Percentiles rank a stretch among this genome's conserved stretches.
Evolutionary conservation across 1,284 basidiomycete species (phyloP).

Genomic region (Sanghuangporus baumii): DNA sequence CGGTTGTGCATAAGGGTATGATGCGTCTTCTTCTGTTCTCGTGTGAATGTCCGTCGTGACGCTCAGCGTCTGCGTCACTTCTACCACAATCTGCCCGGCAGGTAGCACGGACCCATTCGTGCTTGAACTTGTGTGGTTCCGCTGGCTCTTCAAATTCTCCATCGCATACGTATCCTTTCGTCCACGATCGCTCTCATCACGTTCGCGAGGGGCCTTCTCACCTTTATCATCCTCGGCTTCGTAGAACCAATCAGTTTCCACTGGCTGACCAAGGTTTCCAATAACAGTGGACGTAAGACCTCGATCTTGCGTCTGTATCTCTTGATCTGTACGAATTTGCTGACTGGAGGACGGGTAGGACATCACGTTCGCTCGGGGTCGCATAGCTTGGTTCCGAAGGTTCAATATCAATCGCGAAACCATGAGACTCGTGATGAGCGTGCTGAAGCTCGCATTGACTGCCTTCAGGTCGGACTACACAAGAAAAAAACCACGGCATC

Average conservation of each 20-base stretch:
- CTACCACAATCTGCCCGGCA: conserved; percentile 10
- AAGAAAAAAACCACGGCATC: background rate
- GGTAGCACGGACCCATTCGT: background rate
- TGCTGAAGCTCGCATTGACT: conserved; percentile 16
- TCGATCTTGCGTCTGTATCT: background rate
- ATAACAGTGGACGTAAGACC: conserved; percentile 12
- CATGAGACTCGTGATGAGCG: conserved; percentile 17
- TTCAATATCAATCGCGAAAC: conserved; percentile 15
- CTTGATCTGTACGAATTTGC: background rate
- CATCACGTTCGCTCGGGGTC: background rate
- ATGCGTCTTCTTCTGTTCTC: background rate
- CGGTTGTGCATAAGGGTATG: background rate
- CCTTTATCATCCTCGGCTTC: background rate
- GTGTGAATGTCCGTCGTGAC: conserved; percentile 8
- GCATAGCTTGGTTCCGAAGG: conserved; percentile 11
- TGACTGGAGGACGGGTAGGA: background rate
- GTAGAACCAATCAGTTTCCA: conserved; percentile 8
- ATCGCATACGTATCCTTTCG: background rate
- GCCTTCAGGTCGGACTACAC: conserved; percentile 12
- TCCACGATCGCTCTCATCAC: background rate
- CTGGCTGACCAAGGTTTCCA: conserved; percentile 13
- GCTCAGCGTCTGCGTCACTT: conserved; percentile 10
- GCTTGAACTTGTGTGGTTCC: background rate
- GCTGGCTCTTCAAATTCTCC: background rate
- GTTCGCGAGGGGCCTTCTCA: background rate